Evolutionary conservation across 2,329 filamentous ascomycete species (phyloP).

Genomic region (Xylaria sp.): DNA sequence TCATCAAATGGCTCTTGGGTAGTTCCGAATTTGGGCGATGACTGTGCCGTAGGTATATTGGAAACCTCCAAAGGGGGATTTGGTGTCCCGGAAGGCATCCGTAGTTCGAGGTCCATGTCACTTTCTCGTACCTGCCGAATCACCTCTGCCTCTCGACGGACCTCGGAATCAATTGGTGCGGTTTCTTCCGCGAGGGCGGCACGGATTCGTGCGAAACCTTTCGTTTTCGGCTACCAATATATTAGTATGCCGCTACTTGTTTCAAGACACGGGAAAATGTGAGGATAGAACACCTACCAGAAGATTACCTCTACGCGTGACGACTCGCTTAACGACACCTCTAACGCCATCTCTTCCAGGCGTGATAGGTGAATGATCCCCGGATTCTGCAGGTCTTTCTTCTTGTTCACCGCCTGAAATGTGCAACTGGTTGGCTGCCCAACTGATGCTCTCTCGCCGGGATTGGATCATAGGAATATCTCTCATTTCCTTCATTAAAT

Average conservation of each 20-base stretch:
- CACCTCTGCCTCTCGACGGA: constrained; percentile 90
- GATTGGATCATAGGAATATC: constrained; percentile 53
- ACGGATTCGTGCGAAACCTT: constrained; percentile 90
- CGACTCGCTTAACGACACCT: constrained; percentile 79
- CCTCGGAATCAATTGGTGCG: constrained; percentile 85
- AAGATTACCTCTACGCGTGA: constrained; percentile 87
- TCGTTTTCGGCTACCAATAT: constrained; percentile 80
- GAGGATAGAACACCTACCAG: constrained; percentile 63
- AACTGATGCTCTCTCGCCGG: constrained; percentile 85
- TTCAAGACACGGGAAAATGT: constrained; percentile 23
- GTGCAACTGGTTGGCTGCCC: constrained; percentile 87
- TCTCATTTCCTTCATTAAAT: constrained; percentile 45
- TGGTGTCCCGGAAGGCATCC: constrained; percentile 42
- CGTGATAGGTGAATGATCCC: constrained; percentile 48
- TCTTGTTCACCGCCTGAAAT: constrained; percentile 83
- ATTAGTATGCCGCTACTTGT: constrained; percentile 18
- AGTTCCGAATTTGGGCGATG: constrained; percentile 70
- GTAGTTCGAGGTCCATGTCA: constrained; percentile 68
- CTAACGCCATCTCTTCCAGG: constrained; percentile 64
- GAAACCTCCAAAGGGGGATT: constrained; percentile 51
- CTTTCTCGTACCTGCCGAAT: constrained; percentile 94
- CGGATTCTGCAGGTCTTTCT: constrained; percentile 63
- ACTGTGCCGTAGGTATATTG: constrained; percentile 63
- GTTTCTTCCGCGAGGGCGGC: constrained; percentile 89
- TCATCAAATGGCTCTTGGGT: constrained; percentile 70